Evolutionary conservation across 164 flowering plant species (phyloP).

Genomic region (Paratinospora sagittata): DNA sequence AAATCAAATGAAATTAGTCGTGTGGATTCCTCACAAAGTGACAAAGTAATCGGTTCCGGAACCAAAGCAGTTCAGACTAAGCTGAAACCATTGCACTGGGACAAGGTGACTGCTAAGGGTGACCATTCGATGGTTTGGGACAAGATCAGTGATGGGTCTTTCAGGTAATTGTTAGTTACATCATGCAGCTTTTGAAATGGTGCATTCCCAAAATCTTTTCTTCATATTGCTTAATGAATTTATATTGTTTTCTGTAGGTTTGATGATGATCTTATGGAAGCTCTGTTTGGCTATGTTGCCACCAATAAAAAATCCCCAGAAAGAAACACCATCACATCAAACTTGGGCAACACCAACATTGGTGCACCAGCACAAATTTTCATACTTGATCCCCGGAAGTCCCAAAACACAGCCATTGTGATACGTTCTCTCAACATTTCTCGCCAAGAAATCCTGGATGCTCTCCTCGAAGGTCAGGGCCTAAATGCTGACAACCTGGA

Average conservation of each 20-base stretch:
- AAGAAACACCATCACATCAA: constrained; percentile 12
- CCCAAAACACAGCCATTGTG: constrained; percentile 61
- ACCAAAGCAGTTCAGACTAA: constrained; percentile 33
- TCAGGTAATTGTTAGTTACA: constrained; percentile 40
- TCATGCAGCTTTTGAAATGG: neutral
- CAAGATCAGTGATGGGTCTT: constrained; percentile 68
- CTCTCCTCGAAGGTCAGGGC: constrained; percentile 43
- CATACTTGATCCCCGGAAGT: constrained; percentile 67
- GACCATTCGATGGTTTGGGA: constrained; percentile 93
- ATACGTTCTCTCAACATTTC: constrained; percentile 44
- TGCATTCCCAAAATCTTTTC: constrained; percentile 7
- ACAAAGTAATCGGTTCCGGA: constrained; percentile 8
- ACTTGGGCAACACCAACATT: constrained; percentile 17
- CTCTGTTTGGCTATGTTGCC: constrained; percentile 74
- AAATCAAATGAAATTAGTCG: constrained; percentile 16
- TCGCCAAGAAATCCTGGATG: constrained; percentile 45
- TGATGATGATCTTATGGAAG: constrained; percentile 93
- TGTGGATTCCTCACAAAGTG: constrained; percentile 21
- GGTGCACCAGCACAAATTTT: constrained; percentile 35
- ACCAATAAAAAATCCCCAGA: constrained; percentile 38
- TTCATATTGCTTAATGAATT: neutral
- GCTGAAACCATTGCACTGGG: constrained; percentile 91
- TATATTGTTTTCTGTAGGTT: constrained; percentile 33
- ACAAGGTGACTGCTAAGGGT: constrained; percentile 52
- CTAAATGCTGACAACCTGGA: constrained; percentile 45